phyloP scores from a whole-genome alignment of 495 filamentous ascomycete genomes.

The Penicillium longicatenatum region DNA sequence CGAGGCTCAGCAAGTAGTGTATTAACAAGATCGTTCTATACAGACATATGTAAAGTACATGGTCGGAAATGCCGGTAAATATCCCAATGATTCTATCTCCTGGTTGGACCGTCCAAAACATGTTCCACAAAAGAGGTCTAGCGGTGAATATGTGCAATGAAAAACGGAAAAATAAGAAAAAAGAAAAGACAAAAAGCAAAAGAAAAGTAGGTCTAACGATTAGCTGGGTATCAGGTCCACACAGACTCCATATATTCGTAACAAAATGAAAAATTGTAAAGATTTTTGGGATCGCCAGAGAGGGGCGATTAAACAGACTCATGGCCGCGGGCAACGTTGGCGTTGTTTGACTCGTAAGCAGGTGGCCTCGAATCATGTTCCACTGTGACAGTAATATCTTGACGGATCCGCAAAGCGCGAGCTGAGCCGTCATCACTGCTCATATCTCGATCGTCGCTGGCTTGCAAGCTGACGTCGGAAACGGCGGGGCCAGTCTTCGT shows the following conservation, averaged over 20 bases:
- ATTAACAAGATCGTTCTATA: not conserved
- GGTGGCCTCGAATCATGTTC: slow-evolving; percentile 37
- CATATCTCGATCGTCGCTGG: slow-evolving; percentile 33
- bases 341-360: slow-evolving; percentile 20
- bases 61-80: not conserved
- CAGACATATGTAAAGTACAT: not conserved
- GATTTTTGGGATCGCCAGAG: not conserved
- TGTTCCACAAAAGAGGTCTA: not conserved
- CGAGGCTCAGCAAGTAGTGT: not conserved
- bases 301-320: slow-evolving; percentile 9
- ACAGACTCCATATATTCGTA: slow-evolving; percentile 24
- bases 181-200: slow-evolving; percentile 6
- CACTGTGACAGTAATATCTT: slow-evolving; percentile 50
- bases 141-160: slow-evolving; percentile 17
- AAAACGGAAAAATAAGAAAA: slow-evolving; percentile 4
- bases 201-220: slow-evolving; percentile 9
- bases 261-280: slow-evolving; percentile 1
- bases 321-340: slow-evolving; percentile 14
- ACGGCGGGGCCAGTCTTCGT: slow-evolving; percentile 28
- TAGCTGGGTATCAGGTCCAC: slow-evolving; percentile 25
- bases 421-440: slow-evolving; percentile 48
- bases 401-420: slow-evolving; percentile 46
- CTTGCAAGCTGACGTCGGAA: slow-evolving; percentile 34
- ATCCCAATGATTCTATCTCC: not conserved
- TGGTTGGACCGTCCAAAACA: not conserved